Conservation (phyloP, 2,329 filamentous ascomycete species). For the Remersonia thermophila region DNA sequence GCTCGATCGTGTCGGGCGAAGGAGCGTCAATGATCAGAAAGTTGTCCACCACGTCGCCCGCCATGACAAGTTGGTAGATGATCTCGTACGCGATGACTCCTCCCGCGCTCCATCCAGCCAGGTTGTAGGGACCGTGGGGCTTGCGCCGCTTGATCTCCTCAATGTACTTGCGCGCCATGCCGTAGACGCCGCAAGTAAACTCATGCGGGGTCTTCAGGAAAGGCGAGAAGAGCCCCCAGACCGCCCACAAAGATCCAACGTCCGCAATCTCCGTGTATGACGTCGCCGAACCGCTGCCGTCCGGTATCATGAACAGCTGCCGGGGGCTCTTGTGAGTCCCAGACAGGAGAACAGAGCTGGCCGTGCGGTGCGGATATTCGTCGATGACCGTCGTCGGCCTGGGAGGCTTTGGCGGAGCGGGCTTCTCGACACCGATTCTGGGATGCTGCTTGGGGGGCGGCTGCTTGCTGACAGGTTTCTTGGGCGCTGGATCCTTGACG, state of each 20-base stretch:
- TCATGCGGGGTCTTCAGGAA: constrained; percentile 59
- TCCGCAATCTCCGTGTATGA: constrained; percentile 52
- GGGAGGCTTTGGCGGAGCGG: constrained; percentile 25
- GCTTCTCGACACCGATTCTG: constrained; percentile 18
- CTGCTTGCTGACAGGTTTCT: constrained; percentile 2
- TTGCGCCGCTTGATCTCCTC: constrained; percentile 60
- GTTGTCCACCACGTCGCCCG: constrained; percentile 44
- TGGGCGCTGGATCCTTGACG: constrained; percentile 23
- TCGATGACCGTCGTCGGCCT: constrained; percentile 28
- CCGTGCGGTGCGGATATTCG: constrained; percentile 38
- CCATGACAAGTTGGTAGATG: constrained; percentile 45
- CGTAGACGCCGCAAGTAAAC: constrained; percentile 53
- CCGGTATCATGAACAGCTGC: constrained; percentile 42
- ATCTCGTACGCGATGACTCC: constrained; percentile 61
- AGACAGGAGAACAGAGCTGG: constrained; percentile 33
- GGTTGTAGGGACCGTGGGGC: constrained; percentile 52
- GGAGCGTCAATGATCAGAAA: constrained; percentile 56
- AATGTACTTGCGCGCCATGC: constrained; percentile 52
- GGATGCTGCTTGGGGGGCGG: constrained; percentile 12
- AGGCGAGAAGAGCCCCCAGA: constrained; percentile 52
- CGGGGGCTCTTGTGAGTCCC: constrained; percentile 36
- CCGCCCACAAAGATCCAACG: constrained; percentile 31
- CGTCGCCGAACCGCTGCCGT: constrained; percentile 49
- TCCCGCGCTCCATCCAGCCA: constrained; percentile 67
- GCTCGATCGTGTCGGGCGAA: constrained; percentile 55